phyloP scores from a whole-genome alignment of 2,329 filamentous ascomycete species.

The Pseudogymnoascus verrucosus region DNA sequence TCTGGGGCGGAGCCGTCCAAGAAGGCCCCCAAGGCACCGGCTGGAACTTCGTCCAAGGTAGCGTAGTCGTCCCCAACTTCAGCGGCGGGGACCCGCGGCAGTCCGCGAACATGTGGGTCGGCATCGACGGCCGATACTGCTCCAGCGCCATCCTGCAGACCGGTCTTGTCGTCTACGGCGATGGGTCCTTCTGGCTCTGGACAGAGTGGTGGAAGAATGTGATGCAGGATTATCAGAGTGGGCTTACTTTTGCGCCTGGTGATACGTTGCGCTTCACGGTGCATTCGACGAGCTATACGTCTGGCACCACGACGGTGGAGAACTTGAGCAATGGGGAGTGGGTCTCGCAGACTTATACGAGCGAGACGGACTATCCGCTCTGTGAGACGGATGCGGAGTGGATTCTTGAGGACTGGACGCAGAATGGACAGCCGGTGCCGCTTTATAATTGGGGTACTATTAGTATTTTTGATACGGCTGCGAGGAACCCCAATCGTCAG shows the following conservation, averaged over 20 bases:
- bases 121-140: conserved; percentile 50
- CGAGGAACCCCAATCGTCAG: not conserved
- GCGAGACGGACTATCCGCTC: conserved; percentile 24
- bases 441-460: not conserved
- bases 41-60: not conserved
- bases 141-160: conserved; percentile 43
- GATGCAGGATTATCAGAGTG: conserved; percentile 16
- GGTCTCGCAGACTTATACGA: conserved; percentile 34
- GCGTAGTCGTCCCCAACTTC: not conserved
- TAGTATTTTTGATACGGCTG: not conserved
- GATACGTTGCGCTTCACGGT: conserved; percentile 34
- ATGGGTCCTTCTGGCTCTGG: conserved; percentile 42
- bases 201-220: conserved; percentile 52
- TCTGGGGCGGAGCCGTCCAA: not conserved
- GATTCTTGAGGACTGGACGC: conserved; percentile 43
- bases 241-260: conserved; percentile 35
- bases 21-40: not conserved
- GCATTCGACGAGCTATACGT: conserved; percentile 30
- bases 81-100: conserved; percentile 16
- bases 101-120: conserved; percentile 47
- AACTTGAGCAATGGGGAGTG: conserved; percentile 38
- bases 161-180: conserved; percentile 36
- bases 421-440: conserved; percentile 19
- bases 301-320: conserved; percentile 36
- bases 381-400: conserved; percentile 41